These are phyloP conservation scores for Pythium guiyangense DNA, from an alignment of 352 stramenopile species.

Conservation along the genomic window DNA sequence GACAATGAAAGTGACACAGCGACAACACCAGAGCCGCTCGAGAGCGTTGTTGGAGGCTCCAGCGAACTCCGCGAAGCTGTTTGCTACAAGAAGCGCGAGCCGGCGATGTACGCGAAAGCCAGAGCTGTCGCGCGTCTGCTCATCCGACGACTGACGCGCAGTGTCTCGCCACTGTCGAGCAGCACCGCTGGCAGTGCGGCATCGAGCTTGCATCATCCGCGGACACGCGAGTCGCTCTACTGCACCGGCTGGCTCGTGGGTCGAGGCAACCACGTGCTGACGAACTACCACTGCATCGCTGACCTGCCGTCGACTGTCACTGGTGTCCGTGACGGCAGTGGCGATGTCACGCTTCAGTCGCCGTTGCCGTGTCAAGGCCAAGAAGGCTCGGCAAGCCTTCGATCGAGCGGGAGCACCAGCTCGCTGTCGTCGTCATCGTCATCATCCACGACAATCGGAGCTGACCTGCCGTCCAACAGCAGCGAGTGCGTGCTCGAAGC, in stretches of 20 bases:
- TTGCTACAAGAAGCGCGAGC: conserved; percentile 47
- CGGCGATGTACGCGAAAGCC: conserved; percentile 52
- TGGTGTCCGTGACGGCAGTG: conserved; percentile 4
- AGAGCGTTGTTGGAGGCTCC: conserved; percentile 39
- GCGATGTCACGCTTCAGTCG: neutral
- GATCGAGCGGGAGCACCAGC: no score
- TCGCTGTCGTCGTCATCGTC: neutral
- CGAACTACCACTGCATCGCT: conserved; percentile 63
- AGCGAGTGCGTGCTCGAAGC: conserved; percentile 21
- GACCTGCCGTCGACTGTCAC: neutral
- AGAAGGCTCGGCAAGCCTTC: no score
- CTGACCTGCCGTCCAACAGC: conserved; percentile 10
- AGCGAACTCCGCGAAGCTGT: conserved; percentile 53
- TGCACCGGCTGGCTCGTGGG: no score
- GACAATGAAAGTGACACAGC: neutral
- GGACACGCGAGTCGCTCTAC: no score
- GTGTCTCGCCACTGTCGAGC: no score
- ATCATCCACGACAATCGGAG: neutral
- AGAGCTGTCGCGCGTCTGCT: no score
- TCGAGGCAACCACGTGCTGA: conserved; percentile 63
- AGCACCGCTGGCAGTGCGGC: no score
- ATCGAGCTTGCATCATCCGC: no score
- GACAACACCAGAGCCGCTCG: conserved; percentile 7
- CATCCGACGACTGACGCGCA: no score
- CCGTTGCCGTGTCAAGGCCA: no score